These are phyloP conservation scores for Erythrobasidium hasegawianum DNA, from an alignment of 1,284 basidiomycete genomes.

Conservation along the genomic window DNA sequence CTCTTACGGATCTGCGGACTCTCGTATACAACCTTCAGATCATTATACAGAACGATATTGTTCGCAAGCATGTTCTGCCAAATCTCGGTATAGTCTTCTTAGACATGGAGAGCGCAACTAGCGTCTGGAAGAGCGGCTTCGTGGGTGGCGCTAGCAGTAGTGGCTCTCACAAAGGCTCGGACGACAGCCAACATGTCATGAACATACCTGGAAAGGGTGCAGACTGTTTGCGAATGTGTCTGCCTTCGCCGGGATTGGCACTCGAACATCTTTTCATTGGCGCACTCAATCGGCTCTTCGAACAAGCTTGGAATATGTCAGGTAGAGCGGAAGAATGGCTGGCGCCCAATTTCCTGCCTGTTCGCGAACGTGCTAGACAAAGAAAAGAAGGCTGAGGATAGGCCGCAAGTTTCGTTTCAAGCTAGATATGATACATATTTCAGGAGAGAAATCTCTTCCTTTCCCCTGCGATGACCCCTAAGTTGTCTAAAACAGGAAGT, in stretches of 20 bases:
- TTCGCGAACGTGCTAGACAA: not conserved
- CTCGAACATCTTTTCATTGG: constrained; percentile 45
- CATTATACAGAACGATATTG: constrained; percentile 43
- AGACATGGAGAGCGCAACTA: constrained; percentile 44
- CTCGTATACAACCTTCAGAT: constrained; percentile 45
- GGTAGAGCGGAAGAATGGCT: not conserved
- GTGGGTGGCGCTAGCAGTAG: constrained; percentile 37
- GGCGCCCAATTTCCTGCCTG: constrained; percentile 1
- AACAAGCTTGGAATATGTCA: constrained; percentile 5
- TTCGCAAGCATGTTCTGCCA: constrained; percentile 36
- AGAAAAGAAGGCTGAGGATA: no score
- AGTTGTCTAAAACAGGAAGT: constrained; percentile 36
- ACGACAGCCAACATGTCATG: constrained; percentile 5
- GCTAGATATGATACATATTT: no score
- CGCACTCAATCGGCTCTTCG: constrained; percentile 30
- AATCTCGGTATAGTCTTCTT: constrained; percentile 43
- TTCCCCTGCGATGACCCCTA: no score
- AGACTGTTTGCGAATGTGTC: constrained; percentile 45
- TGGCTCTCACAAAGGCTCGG: not conserved
- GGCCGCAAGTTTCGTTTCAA: no score
- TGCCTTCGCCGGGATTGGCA: constrained; percentile 43
- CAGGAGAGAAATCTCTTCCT: no score
- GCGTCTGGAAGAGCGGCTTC: constrained; percentile 43
- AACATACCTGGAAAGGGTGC: not conserved
- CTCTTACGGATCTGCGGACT: constrained; percentile 22